A percentile compares a stretch with the other conserved stretches of the same genome.
Evolutionary conservation across 805 yeast species (phyloP).

Genomic region (Saccharomycopsis sp.): DNA sequence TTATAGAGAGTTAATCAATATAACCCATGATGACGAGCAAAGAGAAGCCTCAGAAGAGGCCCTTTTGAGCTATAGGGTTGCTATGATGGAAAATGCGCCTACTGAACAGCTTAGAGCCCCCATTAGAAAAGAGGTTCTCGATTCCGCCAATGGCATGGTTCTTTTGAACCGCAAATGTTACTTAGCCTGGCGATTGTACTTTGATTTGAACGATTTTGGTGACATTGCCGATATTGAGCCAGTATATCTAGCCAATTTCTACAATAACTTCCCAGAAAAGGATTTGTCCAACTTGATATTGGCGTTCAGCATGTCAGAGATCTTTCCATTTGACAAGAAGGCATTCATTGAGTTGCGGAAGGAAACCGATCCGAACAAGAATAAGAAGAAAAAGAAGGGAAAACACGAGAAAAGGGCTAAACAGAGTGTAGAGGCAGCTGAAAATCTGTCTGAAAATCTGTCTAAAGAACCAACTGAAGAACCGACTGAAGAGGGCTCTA

Average conservation of each 20-base stretch:
- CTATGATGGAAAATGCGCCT: constrained; percentile 49
- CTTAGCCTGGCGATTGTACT: constrained; percentile 64
- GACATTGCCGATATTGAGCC: constrained; percentile 44
- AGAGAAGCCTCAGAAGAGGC: constrained; percentile 57
- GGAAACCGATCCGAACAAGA: constrained; percentile 21
- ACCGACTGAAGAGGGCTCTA: neutral
- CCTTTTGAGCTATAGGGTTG: constrained; percentile 49
- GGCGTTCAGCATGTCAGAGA: constrained; percentile 59
- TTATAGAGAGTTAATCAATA: constrained; percentile 50
- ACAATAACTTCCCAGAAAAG: constrained; percentile 48
- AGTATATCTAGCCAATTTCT: constrained; percentile 41
- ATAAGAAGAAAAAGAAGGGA: constrained; percentile 20
- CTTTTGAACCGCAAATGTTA: constrained; percentile 54
- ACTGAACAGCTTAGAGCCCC: constrained; percentile 31
- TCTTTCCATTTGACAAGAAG: constrained; percentile 50
- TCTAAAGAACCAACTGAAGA: no score
- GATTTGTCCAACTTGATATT: constrained; percentile 58
- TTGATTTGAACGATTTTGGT: constrained; percentile 65
- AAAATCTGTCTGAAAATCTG: constrained; percentile 20
- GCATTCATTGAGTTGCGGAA: constrained; percentile 23
- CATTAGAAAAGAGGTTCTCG: constrained; percentile 39
- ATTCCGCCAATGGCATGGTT: constrained; percentile 66
- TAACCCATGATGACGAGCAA: constrained; percentile 51
- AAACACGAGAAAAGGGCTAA: constrained; percentile 21
- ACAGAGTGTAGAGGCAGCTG: constrained; percentile 25